These are phyloP conservation scores for Ophiosphaerella narmari DNA, from an alignment of 2,329 filamentous ascomycete species.

Conservation along the genomic window DNA sequence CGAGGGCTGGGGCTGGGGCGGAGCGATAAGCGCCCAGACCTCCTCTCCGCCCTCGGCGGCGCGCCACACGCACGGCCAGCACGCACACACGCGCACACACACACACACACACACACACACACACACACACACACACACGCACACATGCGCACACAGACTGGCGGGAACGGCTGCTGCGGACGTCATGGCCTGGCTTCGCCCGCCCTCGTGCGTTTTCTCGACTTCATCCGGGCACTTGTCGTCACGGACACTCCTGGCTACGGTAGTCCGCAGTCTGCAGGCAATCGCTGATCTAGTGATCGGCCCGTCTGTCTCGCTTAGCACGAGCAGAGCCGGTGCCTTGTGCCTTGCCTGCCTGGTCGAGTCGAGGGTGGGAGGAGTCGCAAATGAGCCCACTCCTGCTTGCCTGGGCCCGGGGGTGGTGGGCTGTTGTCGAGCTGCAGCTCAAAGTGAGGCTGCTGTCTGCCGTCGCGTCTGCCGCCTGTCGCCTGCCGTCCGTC, in stretches of 20 bases:
- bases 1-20: neutral
- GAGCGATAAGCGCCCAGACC: conserved; percentile 13
- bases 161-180: neutral
- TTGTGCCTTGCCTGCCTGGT: no score
- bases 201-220: no score
- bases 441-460: neutral
- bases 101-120: neutral
- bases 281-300: conserved; percentile 19
- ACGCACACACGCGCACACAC: neutral
- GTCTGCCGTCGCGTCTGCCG: neutral
- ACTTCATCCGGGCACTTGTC: no score
- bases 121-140: neutral
- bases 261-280: conserved; percentile 6
- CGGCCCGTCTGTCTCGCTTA: neutral
- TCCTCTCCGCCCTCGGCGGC: conserved; percentile 16
- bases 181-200: no score
- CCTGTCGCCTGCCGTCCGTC: neutral
- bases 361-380: no score
- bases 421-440: no score
- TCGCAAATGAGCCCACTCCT: no score
- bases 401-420: no score
- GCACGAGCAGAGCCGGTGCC: no score
- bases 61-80: neutral
- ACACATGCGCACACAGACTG: neutral
- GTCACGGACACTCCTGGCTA: neutral